Percentiles rank a stretch among this genome's conserved stretches.
Evolutionary conservation across 1,139 yeast genomes (phyloP).

Genomic region (Suhomyces anneliseae): DNA sequence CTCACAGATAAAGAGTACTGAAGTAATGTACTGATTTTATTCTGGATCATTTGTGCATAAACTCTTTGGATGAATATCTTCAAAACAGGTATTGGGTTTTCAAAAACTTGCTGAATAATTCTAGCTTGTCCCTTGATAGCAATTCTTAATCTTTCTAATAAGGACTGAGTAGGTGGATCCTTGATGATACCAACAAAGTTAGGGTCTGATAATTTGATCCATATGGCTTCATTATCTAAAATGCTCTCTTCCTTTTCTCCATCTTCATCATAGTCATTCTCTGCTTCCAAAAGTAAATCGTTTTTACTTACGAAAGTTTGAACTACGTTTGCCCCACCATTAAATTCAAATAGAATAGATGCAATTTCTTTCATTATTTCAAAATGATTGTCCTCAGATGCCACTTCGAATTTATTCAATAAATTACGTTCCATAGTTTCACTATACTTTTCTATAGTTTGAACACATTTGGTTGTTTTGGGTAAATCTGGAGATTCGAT

Average conservation of each 20-base stretch:
- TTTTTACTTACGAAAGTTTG: slow-evolving; percentile 83
- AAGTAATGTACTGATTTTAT: slow-evolving; percentile 62
- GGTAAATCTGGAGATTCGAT: slow-evolving; percentile 53
- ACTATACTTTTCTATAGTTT: slow-evolving; percentile 66
- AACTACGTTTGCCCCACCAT: slow-evolving; percentile 82
- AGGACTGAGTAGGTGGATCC: slow-evolving; percentile 35
- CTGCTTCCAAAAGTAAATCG: slow-evolving; percentile 55
- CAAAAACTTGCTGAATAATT: slow-evolving; percentile 71
- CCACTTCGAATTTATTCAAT: slow-evolving; percentile 56
- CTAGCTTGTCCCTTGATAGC: slow-evolving; percentile 69
- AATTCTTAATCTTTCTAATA: slow-evolving; percentile 38
- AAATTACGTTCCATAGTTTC: slow-evolving; percentile 72
- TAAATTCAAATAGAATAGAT: slow-evolving; percentile 72
- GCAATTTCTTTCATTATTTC: slow-evolving; percentile 80
- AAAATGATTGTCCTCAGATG: slow-evolving; percentile 58
- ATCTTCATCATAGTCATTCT: slow-evolving; percentile 35
- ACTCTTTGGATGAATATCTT: slow-evolving; percentile 72
- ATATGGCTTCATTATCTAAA: slow-evolving; percentile 38
- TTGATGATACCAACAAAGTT: slow-evolving; percentile 29
- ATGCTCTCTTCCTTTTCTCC: slow-evolving; percentile 35
- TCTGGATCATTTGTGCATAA: slow-evolving; percentile 74
- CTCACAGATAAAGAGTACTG: slow-evolving; percentile 65
- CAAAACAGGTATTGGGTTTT: slow-evolving; percentile 63
- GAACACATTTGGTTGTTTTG: slow-evolving; percentile 51
- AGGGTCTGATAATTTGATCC: slow-evolving; percentile 41